Evolutionary conservation across 805 yeast species (phyloP).

Genomic region (Yamadazyma ubonensis): DNA sequence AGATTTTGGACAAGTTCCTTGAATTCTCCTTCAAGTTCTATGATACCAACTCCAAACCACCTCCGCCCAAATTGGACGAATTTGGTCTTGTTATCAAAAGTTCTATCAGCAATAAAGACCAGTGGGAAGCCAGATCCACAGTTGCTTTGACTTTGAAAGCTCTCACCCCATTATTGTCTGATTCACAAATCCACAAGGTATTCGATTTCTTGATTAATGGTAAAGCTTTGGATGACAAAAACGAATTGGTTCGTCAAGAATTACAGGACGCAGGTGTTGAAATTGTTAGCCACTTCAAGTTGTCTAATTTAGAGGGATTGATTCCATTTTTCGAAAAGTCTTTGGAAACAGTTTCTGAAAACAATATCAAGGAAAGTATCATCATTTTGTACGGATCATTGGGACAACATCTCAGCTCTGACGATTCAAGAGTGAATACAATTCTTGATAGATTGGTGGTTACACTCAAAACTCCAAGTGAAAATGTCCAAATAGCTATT

Average conservation of each 20-base stretch:
- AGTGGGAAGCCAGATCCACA: constrained; percentile 86
- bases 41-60: constrained; percentile 61
- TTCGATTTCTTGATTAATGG: constrained; percentile 61
- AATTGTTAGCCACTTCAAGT: constrained; percentile 66
- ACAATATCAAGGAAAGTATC: constrained; percentile 70
- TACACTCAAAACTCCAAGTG: constrained; percentile 84
- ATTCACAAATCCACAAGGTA: constrained; percentile 46
- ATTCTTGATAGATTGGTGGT: constrained; percentile 69
- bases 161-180: constrained; percentile 49
- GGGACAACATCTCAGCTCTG: constrained; percentile 73
- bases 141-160: constrained; percentile 65
- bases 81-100: constrained; percentile 74
- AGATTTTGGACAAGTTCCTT: constrained; percentile 27
- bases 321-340: constrained; percentile 79
- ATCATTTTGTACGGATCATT: constrained; percentile 88
- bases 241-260: constrained; percentile 71
- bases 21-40: constrained; percentile 53
- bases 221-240: constrained; percentile 73
- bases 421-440: constrained; percentile 62
- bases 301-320: constrained; percentile 62
- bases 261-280: constrained; percentile 87
- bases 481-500: constrained; percentile 84
- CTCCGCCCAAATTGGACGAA: constrained; percentile 73
- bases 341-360: constrained; percentile 54
- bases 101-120: constrained; percentile 61